phyloP scores from a whole-genome alignment of 345 rosid species.

The Eucalyptus melliodora region DNA sequence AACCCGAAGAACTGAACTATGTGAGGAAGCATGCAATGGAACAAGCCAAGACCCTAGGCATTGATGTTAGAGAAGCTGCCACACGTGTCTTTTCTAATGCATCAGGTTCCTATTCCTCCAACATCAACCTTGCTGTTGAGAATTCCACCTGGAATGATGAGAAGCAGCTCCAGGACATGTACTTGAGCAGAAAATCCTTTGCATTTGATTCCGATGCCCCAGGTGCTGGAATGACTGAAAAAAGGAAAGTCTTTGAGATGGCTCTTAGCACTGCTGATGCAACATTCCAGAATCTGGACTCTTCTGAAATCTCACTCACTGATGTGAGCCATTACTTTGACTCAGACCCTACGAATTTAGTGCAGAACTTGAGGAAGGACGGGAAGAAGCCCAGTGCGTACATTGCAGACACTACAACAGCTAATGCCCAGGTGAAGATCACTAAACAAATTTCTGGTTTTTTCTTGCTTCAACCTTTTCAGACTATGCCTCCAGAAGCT shows the following conservation, averaged over 20 bases:
- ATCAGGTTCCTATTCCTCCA: constrained; percentile 94
- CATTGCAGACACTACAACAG: constrained; percentile 94
- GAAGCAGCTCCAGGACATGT: constrained; percentile 99
- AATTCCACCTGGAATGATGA: constrained; percentile 99
- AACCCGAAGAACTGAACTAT: constrained; percentile 72
- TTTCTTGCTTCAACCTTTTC: neutral
- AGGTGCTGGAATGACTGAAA: constrained; percentile 93
- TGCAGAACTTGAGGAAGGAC: constrained; percentile 86
- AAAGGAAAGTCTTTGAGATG: constrained; percentile 86
- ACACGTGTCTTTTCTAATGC: constrained; percentile 93
- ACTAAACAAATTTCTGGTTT: neutral
- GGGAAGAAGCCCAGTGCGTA: constrained; percentile 88
- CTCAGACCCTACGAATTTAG: constrained; percentile 91
- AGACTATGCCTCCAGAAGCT: neutral
- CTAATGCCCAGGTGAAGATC: constrained; percentile 74
- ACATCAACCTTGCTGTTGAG: constrained; percentile 88
- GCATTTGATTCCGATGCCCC: constrained; percentile 94
- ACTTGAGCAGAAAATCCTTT: constrained; percentile 91
- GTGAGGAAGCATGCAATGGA: constrained; percentile 90
- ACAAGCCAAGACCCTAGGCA: constrained; percentile 76
- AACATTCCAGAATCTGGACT: constrained; percentile 95
- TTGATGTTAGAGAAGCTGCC: constrained; percentile 88
- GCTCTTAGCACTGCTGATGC: constrained; percentile 92
- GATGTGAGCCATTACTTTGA: constrained; percentile 98
- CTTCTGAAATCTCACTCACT: constrained; percentile 91